Base-by-base conservation (phyloP, 305 asterid species). In the Fraxinus sp. region DNA sequence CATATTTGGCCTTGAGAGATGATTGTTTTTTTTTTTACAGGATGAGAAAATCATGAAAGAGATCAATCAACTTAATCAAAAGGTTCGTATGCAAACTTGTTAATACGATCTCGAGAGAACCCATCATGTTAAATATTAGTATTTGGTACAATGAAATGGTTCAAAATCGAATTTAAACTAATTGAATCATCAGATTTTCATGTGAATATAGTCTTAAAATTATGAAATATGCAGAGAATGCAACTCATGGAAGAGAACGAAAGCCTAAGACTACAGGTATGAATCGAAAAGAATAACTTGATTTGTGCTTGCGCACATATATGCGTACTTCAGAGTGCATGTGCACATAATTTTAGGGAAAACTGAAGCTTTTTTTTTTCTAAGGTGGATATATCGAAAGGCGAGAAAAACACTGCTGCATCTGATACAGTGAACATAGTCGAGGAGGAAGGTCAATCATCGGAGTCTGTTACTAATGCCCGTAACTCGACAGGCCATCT, bases 181-280 rank as follows among this genome's bases (percentile, higher is more conserved):
- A 11, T 6, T 59, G 30, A 59, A 59, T 57, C 4, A 59, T 59
- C 28, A 59, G 3, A n/a, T 59, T 59, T 59, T 6, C 70, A 59
- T 14, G 18, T 13, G 18, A 46, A 37, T 36, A 36, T 35, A 5
- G 70, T n/a, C 30, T 59, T 59, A 59, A n/a, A 20, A 59, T 20
- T 59, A 59, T 59, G 70, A 59, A 82, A 77, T 41, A n/a, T 81
- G 81, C 88, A 95, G 98, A 93, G 92, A 75, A 84, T 85, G 87
- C 89, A 84, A 84, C 92, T 95, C 78, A 86, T 91, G 94, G 93
- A 90, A 85, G 97, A 91, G 85, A 95, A 93, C n/a, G 89, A 87
- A 62, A 86, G 80, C 36, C 81, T 95, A 30, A 87, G 72, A 85
- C 90, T 86, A 46, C 94, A 87, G 93, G 97, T 93, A 84, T 62